phyloP scores from a whole-genome alignment of 1,284 basidiomycete species.

The Malassezia slooffiae region DNA sequence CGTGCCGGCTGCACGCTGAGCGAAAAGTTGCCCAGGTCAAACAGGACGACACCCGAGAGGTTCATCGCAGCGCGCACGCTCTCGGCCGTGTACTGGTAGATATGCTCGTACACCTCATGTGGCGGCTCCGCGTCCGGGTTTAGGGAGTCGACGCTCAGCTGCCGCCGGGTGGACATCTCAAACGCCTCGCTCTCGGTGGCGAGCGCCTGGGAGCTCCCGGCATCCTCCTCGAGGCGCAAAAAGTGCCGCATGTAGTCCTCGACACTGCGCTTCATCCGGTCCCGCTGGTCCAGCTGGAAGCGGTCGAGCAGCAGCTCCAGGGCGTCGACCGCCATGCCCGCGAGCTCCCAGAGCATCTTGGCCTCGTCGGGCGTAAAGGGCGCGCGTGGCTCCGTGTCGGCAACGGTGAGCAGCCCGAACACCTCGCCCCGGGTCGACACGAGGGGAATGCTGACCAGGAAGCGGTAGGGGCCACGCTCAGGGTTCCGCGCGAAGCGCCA shows the following conservation, averaged over 20 bases:
- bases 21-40: slow-evolving; percentile 85
- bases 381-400: not conserved
- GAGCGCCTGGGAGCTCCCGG: too few relatives aligned
- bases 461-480: not conserved
- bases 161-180: too few relatives aligned
- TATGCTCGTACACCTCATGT: slow-evolving; percentile 46
- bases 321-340: not conserved
- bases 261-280: not conserved
- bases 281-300: not conserved
- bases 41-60: slow-evolving; percentile 75
- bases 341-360: not conserved
- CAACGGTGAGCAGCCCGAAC: not conserved
- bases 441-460: slow-evolving; percentile 1
- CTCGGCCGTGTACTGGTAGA: slow-evolving; percentile 75
- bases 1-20: too few relatives aligned
- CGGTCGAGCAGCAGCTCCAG: not conserved
- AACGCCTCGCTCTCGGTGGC: too few relatives aligned
- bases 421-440: not conserved
- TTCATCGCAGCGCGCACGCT: slow-evolving; percentile 79
- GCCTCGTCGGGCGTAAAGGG: not conserved
- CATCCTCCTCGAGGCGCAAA: not conserved
- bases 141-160: too few relatives aligned
- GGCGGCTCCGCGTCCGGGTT: too few relatives aligned
- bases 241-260: slow-evolving; percentile 1
- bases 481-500: slow-evolving; percentile 3